phyloP scores from a whole-genome alignment of 2,329 filamentous ascomycete species.

The Verticillium isaacii region DNA sequence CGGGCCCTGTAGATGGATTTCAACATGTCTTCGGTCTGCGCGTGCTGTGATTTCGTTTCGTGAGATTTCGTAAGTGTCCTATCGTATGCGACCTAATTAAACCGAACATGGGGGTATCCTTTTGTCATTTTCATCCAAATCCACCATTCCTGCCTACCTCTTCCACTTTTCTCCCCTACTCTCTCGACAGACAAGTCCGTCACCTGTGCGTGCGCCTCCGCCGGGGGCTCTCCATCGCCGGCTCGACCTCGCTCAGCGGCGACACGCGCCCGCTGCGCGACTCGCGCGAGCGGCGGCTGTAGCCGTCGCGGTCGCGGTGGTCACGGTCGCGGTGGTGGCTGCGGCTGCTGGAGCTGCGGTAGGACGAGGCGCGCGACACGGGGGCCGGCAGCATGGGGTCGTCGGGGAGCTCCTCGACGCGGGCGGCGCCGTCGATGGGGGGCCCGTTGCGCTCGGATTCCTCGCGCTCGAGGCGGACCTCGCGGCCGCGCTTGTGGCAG shows the following conservation, averaged over 20 bases:
- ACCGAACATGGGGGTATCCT: neutral
- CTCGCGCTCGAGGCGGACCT: constrained; percentile 67
- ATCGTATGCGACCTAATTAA: neutral
- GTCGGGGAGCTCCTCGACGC: constrained; percentile 46
- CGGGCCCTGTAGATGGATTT: neutral
- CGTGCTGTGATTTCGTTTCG: neutral
- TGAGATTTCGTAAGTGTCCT: neutral
- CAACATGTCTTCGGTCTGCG: neutral
- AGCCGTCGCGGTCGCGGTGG: too few relatives aligned
- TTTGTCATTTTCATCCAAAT: neutral
- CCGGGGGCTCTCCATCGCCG: neutral
- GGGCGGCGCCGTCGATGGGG: constrained; percentile 29
- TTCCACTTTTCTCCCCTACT: neutral
- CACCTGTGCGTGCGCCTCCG: neutral
- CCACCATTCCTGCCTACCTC: neutral
- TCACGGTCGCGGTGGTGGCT: neutral
- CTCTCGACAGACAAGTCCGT: neutral
- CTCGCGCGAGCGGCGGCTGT: neutral
- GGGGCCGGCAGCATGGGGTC: constrained; percentile 37
- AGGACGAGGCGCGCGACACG: constrained; percentile 9
- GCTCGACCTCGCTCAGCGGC: neutral
- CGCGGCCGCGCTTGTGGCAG: constrained; percentile 89
- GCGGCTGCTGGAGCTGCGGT: constrained; percentile 13
- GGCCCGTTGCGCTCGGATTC: constrained; percentile 23
- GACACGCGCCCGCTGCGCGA: neutral